Base-by-base conservation (phyloP, 345 rosid species). In the Lepidium africanum region DNA sequence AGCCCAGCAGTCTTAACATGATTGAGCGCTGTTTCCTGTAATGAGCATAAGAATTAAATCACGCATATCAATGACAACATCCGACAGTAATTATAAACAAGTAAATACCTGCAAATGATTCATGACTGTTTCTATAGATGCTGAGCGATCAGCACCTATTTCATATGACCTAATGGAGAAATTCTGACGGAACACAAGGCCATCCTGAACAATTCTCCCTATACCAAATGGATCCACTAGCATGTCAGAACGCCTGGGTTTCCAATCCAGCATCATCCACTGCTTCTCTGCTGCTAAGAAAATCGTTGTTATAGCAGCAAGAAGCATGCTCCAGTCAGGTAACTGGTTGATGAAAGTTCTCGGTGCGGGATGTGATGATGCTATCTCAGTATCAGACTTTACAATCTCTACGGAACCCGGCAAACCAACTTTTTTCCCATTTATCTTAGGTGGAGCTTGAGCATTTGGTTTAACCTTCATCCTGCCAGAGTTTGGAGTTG, bases 201-300 rank as follows among this genome's bases (percentile, higher is more conserved):
- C 96, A 73, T 95, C 98, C 67, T 87, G 94, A 70, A 91, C 97
- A 11, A 95, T 87, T 64, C 84, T 87, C 51, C 99, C 99, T 5
- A 89, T 56, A 13, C 91, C 96, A 33, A 87, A 89, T 0, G 96
- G 96, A 70, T 94, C 97, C 33, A 84, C 76, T 14, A 87, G 77
- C 96, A 89, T 80, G 59, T 95, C 99, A 12, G 96, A 33, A 47
- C 97, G 85, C 67, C 85, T 86, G 0, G 97, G 96, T 77, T 95
- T 95, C 97, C 96, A 91, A 61, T 94, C 99, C 57, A 94, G 97
- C 97, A 91, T 94, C 96, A 83, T 94, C 96, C 97, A 94, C 78
- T 94, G 99, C 78, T 94, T 94, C 84, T 94, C 99, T 3, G 99
- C 99, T 0, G 99, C 99, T 84, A 94, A 77, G 76, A 94, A 94